Evolutionary conservation across 2,329 filamentous ascomycete genomes (phyloP).

Genomic region (Ascocoryne sarcoides): DNA sequence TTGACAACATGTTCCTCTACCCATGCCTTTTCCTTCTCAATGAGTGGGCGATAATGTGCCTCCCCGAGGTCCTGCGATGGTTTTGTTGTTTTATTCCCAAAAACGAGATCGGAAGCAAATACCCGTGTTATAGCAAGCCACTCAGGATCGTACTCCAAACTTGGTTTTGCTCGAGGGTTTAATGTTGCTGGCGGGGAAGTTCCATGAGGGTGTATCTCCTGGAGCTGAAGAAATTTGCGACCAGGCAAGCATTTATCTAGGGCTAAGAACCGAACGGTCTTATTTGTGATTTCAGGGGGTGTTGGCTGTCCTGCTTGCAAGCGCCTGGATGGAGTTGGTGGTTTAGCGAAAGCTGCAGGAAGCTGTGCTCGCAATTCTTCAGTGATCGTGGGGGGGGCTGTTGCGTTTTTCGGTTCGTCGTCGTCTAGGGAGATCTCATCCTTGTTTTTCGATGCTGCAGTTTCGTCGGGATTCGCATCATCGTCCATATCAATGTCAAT

Average conservation of each 20-base stretch:
- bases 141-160: conserved; percentile 68
- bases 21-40: conserved; percentile 68
- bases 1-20: conserved; percentile 66
- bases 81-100: conserved; percentile 50
- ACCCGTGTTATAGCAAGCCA: conserved; percentile 90
- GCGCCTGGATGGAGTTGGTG: conserved; percentile 30
- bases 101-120: conserved; percentile 56
- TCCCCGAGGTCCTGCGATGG: conserved; percentile 58
- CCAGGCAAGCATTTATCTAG: conserved; percentile 83
- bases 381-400: conserved; percentile 35
- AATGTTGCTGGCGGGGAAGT: conserved; percentile 12
- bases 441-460: conserved; percentile 6
- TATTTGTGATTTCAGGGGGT: conserved; percentile 68
- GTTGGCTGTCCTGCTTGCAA: conserved; percentile 50
- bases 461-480: conserved; percentile 30
- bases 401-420: conserved; percentile 8
- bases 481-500: conserved; percentile 61
- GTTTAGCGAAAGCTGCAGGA: conserved; percentile 61
- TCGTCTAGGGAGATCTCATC: conserved; percentile 55
- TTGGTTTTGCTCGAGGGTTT: conserved; percentile 13
- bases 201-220: conserved; percentile 46
- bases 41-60: conserved; percentile 55
- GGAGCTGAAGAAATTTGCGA: conserved; percentile 73
- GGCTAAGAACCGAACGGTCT: conserved; percentile 72
- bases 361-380: conserved; percentile 63